Base-by-base conservation (phyloP, 2,329 filamentous ascomycete species). In the Talaromyces sp. region DNA sequence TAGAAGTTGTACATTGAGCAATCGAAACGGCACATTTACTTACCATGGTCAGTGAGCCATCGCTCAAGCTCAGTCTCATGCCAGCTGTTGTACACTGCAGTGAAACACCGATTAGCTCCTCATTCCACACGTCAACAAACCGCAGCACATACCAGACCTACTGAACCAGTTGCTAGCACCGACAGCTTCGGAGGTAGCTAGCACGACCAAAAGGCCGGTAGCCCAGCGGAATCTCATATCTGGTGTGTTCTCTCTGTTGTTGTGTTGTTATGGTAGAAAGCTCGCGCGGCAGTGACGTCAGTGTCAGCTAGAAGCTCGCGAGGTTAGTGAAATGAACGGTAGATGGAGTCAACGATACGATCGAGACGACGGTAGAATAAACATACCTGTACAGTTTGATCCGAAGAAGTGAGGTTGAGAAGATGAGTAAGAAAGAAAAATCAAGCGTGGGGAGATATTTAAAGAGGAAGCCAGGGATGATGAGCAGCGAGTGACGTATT, bases 31-130 rank as follows among this genome's bases (percentile, higher is more conserved):
- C 5, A 11, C 15, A 3, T 29, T 19, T 7, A 22, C 67, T 51
- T 70, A 79, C 78, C 88, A 81, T 98, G 86, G 76, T 99, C 95
- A 34, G 91, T 91, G 59, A 99, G 88, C 95, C 95, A 99, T 74
- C 93, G 88, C 82, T 99, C 94, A 34, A 99, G 88, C 84, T 99
- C 95, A 25, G 92, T 96, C 83, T 98, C 90, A 74, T 98, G 94
- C 95, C 95, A 99, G 78, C 95, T 97, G 82, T 98, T 97, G 85
- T 98, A 98, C 17, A 90, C 94, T 97, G 74, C 6, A 59, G 56
- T 8, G 36, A 38, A 19, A 47, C 40, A 6, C 25, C 15, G 31
- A 51, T 65, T 36, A 65, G 63, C 19, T 25, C 19, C 15, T 59
- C 56, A n/a, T 45, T 59, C 17, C 19, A n/a, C 8, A 43, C 7